A percentile compares a stretch with the other conserved stretches of the same genome.
Evolutionary conservation across 257 asterid genomes (phyloP).

Genomic region (Salvia hispanica): DNA sequence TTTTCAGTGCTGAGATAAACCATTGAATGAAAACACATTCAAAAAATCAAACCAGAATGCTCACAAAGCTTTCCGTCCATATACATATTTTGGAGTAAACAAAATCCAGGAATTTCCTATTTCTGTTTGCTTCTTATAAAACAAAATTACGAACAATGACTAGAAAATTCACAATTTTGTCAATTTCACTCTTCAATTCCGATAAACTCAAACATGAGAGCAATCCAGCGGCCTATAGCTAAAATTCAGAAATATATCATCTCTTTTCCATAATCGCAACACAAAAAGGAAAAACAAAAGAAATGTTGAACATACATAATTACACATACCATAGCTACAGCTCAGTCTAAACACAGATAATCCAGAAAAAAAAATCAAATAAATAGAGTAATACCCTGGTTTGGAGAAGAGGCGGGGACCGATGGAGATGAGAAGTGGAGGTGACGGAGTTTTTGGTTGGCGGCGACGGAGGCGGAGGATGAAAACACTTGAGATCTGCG

Average conservation of each 20-base stretch:
- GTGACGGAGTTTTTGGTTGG: slow-evolving; percentile 59
- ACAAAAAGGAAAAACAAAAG: background rate
- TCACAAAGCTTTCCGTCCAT: background rate
- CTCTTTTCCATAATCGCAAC: background rate
- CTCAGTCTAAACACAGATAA: background rate
- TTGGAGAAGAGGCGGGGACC: slow-evolving; percentile 44
- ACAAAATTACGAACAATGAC: slow-evolving; percentile 1
- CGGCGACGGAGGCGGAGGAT: slow-evolving; percentile 43
- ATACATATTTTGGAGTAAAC: background rate
- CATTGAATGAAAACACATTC: slow-evolving; percentile 7
- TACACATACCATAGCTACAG: slow-evolving; percentile 1
- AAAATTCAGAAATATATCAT: background rate
- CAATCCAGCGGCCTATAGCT: background rate
- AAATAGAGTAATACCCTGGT: slow-evolving; percentile 27
- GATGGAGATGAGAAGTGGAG: slow-evolving; percentile 59
- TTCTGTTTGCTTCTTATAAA: background rate
- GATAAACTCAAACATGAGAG: background rate
- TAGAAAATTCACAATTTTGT: slow-evolving; percentile 2
- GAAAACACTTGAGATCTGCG: slow-evolving; percentile 60
- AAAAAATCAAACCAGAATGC: slow-evolving; percentile 1
- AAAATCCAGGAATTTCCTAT: background rate
- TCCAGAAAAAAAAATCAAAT: background rate
- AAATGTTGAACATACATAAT: background rate
- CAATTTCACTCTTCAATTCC: slow-evolving; percentile 10
- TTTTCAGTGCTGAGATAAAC: slow-evolving; percentile 9